These are phyloP conservation scores for Acacia melanoxylon DNA, from an alignment of 306 rosid species.

Conservation along the genomic window DNA sequence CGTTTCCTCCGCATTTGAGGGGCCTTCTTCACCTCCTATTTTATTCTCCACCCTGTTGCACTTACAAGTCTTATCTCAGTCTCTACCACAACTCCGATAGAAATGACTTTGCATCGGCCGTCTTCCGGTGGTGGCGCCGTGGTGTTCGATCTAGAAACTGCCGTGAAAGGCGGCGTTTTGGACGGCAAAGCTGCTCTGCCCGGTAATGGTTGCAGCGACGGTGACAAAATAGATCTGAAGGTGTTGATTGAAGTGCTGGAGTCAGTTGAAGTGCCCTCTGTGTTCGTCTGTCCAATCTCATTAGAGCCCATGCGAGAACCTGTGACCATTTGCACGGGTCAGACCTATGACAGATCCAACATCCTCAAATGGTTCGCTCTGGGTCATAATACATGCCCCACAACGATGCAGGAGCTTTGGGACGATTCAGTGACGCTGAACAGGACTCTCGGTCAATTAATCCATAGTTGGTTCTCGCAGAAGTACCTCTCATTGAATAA, in stretches of 20 bases:
- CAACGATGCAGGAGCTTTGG: slow-evolving; percentile 91
- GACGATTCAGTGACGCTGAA: slow-evolving; percentile 68
- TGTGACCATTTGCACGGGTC: slow-evolving; percentile 90
- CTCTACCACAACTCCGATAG: neutral
- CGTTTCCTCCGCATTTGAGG: slow-evolving; percentile 2
- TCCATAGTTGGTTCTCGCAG: slow-evolving; percentile 66
- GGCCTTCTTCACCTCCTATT: slow-evolving; percentile 31
- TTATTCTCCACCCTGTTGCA: neutral
- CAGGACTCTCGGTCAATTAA: slow-evolving; percentile 62
- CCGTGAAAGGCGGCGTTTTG: slow-evolving; percentile 64
- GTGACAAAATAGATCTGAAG: slow-evolving; percentile 62
- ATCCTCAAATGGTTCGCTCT: slow-evolving; percentile 74
- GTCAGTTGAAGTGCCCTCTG: slow-evolving; percentile 63
- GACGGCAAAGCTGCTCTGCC: slow-evolving; percentile 41
- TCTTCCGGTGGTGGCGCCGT: slow-evolving; percentile 46
- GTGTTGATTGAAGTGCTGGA: slow-evolving; percentile 63
- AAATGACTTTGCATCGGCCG: slow-evolving; percentile 41
- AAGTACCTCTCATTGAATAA: slow-evolving; percentile 59
- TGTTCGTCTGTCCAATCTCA: slow-evolving; percentile 81
- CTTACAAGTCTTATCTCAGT: neutral
- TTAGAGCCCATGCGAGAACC: slow-evolving; percentile 81
- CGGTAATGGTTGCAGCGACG: neutral
- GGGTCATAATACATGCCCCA: slow-evolving; percentile 81
- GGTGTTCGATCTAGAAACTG: slow-evolving; percentile 63
- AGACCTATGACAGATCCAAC: slow-evolving; percentile 77